Base-by-base conservation (phyloP, 192 early-diverging fungal genomes). In the Backusella morwellensis region DNA sequence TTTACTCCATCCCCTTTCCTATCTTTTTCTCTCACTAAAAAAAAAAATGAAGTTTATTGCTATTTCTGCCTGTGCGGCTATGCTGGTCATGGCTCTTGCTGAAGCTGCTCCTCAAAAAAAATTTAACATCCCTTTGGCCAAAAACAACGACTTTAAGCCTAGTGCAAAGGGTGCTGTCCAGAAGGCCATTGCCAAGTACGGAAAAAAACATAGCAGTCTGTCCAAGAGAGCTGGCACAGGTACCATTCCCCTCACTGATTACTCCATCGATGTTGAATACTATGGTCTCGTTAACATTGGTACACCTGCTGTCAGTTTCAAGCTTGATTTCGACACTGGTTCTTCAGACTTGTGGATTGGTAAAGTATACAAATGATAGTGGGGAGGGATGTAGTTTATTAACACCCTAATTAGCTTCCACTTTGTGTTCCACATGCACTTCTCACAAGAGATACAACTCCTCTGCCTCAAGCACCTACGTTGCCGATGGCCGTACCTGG, bases 261-360 rank as follows among this genome's bases (percentile, higher is more conserved):
- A 81, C 17, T 74, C 79, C 8, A 82, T 80, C 54, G 83, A 84
- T 71, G 70, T 84, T 40, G 85, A 93, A 86, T 93, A 93, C 72
- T 93, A 93, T 72, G 90, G 86, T 50, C 82, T 83, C 17, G 88
- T 92, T 2, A 78, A 86, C 0, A 84, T 91, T 19, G 92, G 92
- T 8, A 87, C 92, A 6, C 92, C 92, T 47, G 86, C 89, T 15
- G 88, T 91, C 44, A 81, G 80, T 54, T 90, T 93, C 79, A 91
- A 91, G 68, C 82, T 93, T 15, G 87, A 91, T 66, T 86, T 93
- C 59, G 92, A 93, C 70, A 93, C 92, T 9, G 92, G 92, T 26
- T 92, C 90, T 1, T 88, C 88, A 8, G 92, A 93, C 79, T 80
- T 92, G 1, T 93, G 91, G 91, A 82, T 91, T 66, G 77, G 77